A percentile compares a stretch with the other conserved stretches of the same genome.
phyloP scores from a whole-genome alignment of 2,329 filamentous ascomycete species.

The Ophiostoma triangulosporum region DNA sequence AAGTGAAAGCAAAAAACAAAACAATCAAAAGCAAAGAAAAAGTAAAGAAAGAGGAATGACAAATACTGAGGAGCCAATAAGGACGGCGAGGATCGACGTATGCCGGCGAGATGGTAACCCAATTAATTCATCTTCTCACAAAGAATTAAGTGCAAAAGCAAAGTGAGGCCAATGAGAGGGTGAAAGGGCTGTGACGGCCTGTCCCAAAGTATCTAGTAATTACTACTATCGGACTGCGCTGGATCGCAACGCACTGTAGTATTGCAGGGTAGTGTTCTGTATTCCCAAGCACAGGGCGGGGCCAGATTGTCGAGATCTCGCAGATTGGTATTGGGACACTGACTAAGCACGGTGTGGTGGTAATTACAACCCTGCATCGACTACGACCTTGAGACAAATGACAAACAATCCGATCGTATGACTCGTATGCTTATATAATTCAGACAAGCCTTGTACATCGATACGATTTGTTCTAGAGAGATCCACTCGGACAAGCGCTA shows the following conservation, averaged over 20 bases:
- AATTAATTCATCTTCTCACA: too few relatives aligned
- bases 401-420: too few relatives aligned
- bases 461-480: too few relatives aligned
- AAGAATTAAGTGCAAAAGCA: neutral
- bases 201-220: neutral
- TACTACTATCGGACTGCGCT: neutral
- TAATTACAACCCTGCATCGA: too few relatives aligned
- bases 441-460: too few relatives aligned
- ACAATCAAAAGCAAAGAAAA: neutral
- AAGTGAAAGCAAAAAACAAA: neutral
- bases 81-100: neutral
- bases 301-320: slow-evolving; percentile 1
- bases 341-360: too few relatives aligned
- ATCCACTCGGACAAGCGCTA: too few relatives aligned
- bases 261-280: neutral
- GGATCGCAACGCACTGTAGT: neutral
- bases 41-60: neutral
- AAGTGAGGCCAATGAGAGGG: neutral
- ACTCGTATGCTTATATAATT: too few relatives aligned
- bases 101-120: neutral
- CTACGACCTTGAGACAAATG: too few relatives aligned
- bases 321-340: too few relatives aligned
- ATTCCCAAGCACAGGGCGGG: neutral
- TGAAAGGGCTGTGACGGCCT: neutral
- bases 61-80: neutral